Base-by-base conservation (phyloP, 2,329 filamentous ascomycete genomes). In the Alternaria gaisen region DNA sequence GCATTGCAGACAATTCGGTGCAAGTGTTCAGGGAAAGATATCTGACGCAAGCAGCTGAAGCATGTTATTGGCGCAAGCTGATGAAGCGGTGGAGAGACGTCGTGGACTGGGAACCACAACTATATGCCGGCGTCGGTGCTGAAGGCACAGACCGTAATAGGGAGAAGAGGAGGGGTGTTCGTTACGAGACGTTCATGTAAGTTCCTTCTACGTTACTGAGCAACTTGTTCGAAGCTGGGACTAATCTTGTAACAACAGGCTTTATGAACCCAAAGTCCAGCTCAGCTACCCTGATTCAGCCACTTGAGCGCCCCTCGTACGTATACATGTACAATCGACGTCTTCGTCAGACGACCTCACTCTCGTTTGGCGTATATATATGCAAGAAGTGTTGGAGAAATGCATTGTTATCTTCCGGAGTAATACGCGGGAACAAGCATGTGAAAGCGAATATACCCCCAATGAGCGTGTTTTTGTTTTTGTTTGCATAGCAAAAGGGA, bases 101-200 rank as follows among this genome's bases (percentile, higher is more conserved):
- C 26, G 70, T 66, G 32, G 63, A 66, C 20, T 75, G 71, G 44
- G 71, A 74, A 42, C 73, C 74, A 6, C 44, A 66, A 53, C 44
- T 73, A 43, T 77, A 72, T 41, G 64, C 66, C 22, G 66, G 62
- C 5, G 65, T 68, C 4, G 66, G 70, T 22, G 63, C 56, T 3
- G 70, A 72, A 4, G 65, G 66, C 32, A 64, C 59, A 50, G 52
- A 64, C 24, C 32, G 46, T 9, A 66, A 62, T 53, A 63, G 68
- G 24, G 60, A 52, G 16, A 64, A 71, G 54, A 74, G 71, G 64
- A 68, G 73, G 56, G 73, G 73, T 12, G 70, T 75, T 2, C 43
- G 72, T 36, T 77, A 70, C 38, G 74, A 77, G 60, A 75, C 73
- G 11, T 77, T 77, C 53, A 71, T 73, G 72, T 72, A 46, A 71